A percentile compares a stretch with the other conserved stretches of the same genome.
Conservation (phyloP, 805 yeast genomes). For the Zygotorulaspora chibaensis region DNA sequence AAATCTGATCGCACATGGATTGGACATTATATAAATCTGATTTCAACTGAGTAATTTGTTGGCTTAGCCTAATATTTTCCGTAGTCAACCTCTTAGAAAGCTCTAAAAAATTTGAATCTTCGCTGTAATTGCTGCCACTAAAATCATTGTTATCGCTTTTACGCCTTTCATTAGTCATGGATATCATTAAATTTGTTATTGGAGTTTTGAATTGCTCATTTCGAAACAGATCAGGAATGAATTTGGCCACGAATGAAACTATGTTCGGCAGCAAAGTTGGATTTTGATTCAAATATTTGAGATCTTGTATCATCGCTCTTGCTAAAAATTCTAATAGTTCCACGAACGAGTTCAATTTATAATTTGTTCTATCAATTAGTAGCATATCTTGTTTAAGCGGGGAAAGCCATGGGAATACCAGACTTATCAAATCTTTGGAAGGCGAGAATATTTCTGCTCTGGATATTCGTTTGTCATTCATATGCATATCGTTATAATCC, state of each 20-base stretch:
- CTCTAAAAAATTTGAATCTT: slow-evolving; percentile 19
- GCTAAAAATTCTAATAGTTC: slow-evolving; percentile 35
- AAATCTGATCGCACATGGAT: slow-evolving; percentile 27
- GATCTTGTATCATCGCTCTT: slow-evolving; percentile 29
- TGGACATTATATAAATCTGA: slow-evolving; percentile 26
- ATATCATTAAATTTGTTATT: neutral
- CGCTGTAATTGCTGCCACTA: slow-evolving; percentile 1
- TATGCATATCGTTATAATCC: slow-evolving; percentile 1
- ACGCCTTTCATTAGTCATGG: slow-evolving; percentile 2
- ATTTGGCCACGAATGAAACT: slow-evolving; percentile 26
- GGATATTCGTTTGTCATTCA: slow-evolving; percentile 9
- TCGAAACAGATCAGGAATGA: slow-evolving; percentile 29
- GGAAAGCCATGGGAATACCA: slow-evolving; percentile 34
- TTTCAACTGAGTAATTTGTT: slow-evolving; percentile 29
- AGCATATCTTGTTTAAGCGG: slow-evolving; percentile 27
- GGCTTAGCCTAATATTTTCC: slow-evolving; percentile 30
- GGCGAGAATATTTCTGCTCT: slow-evolving; percentile 26
- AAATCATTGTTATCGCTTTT: slow-evolving; percentile 1
- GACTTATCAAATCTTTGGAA: slow-evolving; percentile 19
- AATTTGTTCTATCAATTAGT: slow-evolving; percentile 31
- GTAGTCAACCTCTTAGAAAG: slow-evolving; percentile 29
- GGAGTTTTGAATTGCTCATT: slow-evolving; percentile 20
- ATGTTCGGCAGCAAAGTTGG: slow-evolving; percentile 27
- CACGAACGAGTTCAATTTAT: slow-evolving; percentile 30
- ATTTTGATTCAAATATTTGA: slow-evolving; percentile 26